Base-by-base conservation (phyloP, 2,329 filamentous ascomycete genomes). In the Nigrograna mackinnonii region DNA sequence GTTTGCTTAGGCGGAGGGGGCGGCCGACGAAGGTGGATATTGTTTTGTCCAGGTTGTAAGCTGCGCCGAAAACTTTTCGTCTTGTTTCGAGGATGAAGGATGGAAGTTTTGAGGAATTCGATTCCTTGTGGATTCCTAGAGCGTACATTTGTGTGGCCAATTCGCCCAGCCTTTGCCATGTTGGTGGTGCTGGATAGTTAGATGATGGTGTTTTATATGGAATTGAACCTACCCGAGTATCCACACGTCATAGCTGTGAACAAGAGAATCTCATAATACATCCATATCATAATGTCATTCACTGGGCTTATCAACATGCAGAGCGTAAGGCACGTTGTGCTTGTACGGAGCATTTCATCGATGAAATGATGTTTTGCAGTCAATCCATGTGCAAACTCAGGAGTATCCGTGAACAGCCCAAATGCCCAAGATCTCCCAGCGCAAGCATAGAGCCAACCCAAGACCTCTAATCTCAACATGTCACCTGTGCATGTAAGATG, bases 231-330 rank as follows among this genome's bases (percentile, higher is more conserved):
- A 70, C 69, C 69, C 2, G 65, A 60, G 35, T 65, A 66, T 0
- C 69, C 69, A 30, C 66, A 62, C 5, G 70, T 55, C 51, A 68
- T 53, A 13, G 54, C 55, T 1, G 66, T 66, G 20, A 72, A 52
- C 2, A 67, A 39, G 7, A 69, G 59, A 37, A 67, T 72, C 18
- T 73, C 47, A 26, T 60, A 58, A 30, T 57, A 57, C 52, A 66
- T 57, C 64, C 62, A 67, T 1, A 62, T 44, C 3, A 52, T 58
- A 16, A 73, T 38, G 34, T 73, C 70, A 35, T 73, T 73, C 2
- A 66, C 57, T 3, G 67, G 63, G 4, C 62, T 65, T 12, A 73
- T 54, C 31, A 67, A 52, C 4, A 59, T 68, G 41, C 66, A 70
- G 6, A 72, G 54, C 2, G 69, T 57, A 2, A 70, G 47, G 19